Evolutionary conservation across 768 basidiomycete genomes (phyloP).

Genomic region (Jaapia argillacea): DNA sequence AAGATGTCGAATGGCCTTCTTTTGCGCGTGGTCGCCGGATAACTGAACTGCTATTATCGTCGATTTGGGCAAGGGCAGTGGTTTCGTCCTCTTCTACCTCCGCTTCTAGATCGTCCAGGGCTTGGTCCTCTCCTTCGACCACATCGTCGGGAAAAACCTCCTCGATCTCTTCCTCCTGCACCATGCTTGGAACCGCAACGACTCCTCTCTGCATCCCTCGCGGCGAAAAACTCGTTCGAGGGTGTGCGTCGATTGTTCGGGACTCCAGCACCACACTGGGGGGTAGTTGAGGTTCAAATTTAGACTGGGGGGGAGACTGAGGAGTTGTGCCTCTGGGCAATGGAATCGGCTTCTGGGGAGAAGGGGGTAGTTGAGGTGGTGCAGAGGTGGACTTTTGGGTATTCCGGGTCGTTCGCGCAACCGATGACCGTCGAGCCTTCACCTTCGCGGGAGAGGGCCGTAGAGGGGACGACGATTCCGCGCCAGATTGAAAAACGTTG

Average conservation of each 20-base stretch:
- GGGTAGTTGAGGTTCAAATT: slow-evolving; percentile 46
- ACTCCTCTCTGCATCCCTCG: too few species aligned
- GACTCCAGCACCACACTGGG: slow-evolving; percentile 14
- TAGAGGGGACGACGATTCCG: slow-evolving; percentile 73
- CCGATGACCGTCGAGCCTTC: slow-evolving; percentile 31
- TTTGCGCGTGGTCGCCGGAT: slow-evolving; percentile 8
- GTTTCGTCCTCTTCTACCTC: slow-evolving; percentile 11
- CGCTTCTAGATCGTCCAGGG: slow-evolving; percentile 3
- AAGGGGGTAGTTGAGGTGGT: slow-evolving; percentile 39
- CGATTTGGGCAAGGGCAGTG: slow-evolving; percentile 1
- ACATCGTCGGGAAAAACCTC: slow-evolving; percentile 3
- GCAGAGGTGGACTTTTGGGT: slow-evolving; percentile 51
- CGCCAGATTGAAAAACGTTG: slow-evolving; percentile 85
- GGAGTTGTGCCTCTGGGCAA: slow-evolving; percentile 11
- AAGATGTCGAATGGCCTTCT: slow-evolving; percentile 17
- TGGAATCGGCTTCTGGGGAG: slow-evolving; percentile 7
- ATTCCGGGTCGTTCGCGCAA: slow-evolving; percentile 29
- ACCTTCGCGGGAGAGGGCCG: slow-evolving; percentile 48
- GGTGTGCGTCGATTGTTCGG: slow-evolving; percentile 8
- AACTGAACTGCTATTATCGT: neutral
- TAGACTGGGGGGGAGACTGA: slow-evolving; percentile 42
- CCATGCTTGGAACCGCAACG: neutral
- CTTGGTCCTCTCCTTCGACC: slow-evolving; percentile 10
- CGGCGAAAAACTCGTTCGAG: slow-evolving; percentile 9
- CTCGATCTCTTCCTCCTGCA: neutral